phyloP scores from a whole-genome alignment of 208 protist species.

The Leishmania gerbilli region DNA sequence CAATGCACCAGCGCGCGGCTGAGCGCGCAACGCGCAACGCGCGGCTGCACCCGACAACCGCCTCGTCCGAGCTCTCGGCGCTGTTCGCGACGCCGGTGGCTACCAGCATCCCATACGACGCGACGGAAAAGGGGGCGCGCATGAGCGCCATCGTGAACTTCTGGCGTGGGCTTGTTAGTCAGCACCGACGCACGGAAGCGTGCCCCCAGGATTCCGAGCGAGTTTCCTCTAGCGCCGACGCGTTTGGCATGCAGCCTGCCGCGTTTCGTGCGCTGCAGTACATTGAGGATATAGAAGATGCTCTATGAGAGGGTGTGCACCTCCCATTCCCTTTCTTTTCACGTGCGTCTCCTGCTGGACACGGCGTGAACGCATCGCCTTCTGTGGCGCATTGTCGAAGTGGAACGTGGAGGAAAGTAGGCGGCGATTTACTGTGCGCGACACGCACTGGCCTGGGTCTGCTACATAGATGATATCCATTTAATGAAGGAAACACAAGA shows the following conservation, averaged over 20 bases:
- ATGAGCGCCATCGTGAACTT: slow-evolving; percentile 64
- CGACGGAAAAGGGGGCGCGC: slow-evolving; percentile 36
- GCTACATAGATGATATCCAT: not conserved
- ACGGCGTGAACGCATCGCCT: not conserved
- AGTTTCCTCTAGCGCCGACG: not conserved
- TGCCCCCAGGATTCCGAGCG: not conserved
- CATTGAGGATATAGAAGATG: slow-evolving; percentile 1
- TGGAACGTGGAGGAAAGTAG: not conserved
- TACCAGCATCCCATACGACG: slow-evolving; percentile 15
- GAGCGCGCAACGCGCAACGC: slow-evolving; percentile 24
- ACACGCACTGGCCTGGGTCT: not conserved
- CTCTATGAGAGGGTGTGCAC: not conserved
- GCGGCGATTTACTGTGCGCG: not conserved
- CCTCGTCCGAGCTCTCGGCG: slow-evolving; percentile 3
- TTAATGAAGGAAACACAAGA: not conserved
- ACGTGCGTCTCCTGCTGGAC: not conserved
- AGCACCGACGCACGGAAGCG: slow-evolving; percentile 39
- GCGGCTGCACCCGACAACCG: slow-evolving; percentile 27
- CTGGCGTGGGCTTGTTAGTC: slow-evolving; percentile 61
- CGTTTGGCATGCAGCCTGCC: not conserved
- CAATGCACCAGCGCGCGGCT: slow-evolving; percentile 20
- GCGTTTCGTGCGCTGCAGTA: slow-evolving; percentile 19
- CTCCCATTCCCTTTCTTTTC: not conserved
- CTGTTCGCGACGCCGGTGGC: not conserved
- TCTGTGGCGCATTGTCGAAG: not conserved